A percentile compares a stretch with the other conserved stretches of the same genome.
Conservation (phyloP, 176 grass and related monocot species). For the Bromus sterilis region DNA sequence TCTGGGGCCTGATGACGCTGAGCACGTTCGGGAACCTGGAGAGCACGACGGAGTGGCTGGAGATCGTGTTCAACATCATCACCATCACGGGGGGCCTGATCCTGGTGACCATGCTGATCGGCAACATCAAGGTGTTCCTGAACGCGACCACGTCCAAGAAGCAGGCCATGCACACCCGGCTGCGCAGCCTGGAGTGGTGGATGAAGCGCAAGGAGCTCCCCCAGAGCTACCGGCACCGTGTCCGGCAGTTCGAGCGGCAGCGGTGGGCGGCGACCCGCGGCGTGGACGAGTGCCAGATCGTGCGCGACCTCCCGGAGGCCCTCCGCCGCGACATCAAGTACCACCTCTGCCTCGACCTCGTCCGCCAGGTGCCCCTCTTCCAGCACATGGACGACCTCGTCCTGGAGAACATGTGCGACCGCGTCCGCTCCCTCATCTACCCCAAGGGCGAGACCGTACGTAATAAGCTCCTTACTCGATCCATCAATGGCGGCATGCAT, state of each 20-base stretch:
- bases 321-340: conserved; percentile 89
- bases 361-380: conserved; percentile 88
- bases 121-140: conserved; percentile 98
- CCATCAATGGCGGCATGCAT: background rate
- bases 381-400: conserved; percentile 94
- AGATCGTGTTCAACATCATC: conserved; percentile 96
- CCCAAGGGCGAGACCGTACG: conserved; percentile 77
- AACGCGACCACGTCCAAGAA: conserved; percentile 94
- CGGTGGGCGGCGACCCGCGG: conserved; percentile 86
- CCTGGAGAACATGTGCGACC: conserved; percentile 94
- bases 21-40: conserved; percentile 89
- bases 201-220: conserved; percentile 63
- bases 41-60: conserved; percentile 93
- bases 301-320: conserved; percentile 67
- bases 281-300: conserved; percentile 64
- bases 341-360: conserved; percentile 87
- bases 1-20: conserved; percentile 94
- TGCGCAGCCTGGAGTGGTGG: conserved; percentile 74
- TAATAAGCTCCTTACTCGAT: too few relatives aligned
- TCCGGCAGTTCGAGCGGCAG: conserved; percentile 87
- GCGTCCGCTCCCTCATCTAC: conserved; percentile 62
- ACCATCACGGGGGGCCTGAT: conserved; percentile 72
- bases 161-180: conserved; percentile 66
- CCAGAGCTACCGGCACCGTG: conserved; percentile 37
- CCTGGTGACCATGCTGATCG: conserved; percentile 92